Base-by-base conservation (phyloP, 1,284 basidiomycete species). In the Cystobasidium slooffiae region DNA sequence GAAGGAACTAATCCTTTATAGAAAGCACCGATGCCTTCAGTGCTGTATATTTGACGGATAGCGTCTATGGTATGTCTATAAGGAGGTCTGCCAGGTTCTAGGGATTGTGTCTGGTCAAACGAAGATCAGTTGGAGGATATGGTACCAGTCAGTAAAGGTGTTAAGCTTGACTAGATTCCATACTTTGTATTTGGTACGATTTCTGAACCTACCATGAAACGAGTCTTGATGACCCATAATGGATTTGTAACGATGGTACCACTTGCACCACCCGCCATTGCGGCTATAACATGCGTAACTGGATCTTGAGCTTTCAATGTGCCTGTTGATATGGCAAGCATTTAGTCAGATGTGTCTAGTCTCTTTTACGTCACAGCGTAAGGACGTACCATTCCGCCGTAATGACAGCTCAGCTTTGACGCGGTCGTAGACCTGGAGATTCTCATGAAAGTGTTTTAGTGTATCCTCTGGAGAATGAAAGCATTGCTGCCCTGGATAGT, bases 141-240 rank as follows among this genome's bases (percentile, higher is more conserved):
- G 9, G n/a, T 16, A 44, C 31, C 31, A 31, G 31, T 31, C 31
- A 31, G 31, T 31, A 31, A 31, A 31, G 31, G 5, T 31, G 2
- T 31, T 5, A 5, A 31, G 31, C 31, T 2, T 31, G 31, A 31
- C 31, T 31, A 31, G 31, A 1, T 31, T 31, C 31, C 2, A 5
- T 31, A 31, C 31, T 31, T 31, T 1, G 1, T 5, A 5, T 5
- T 31, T 31, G 2, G 5, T 2, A 20, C 63, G 47, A 20, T 16
- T 4, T 46, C 9, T 20, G 10, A 24, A 85, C 87, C 80, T 81
- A 95, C 94, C 95, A 97, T 96, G 83, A 97, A 97, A 31, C 94
- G 88, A 22, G 94, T 97, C 85, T 97, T 97, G 82, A 97, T 94
- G 53, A 97, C 93, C 94, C 94, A 97, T 7, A 97, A 82, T 0